Base-by-base conservation (phyloP, 2,329 filamentous ascomycete genomes). In the Berkeleyomyces rouxiae region DNA sequence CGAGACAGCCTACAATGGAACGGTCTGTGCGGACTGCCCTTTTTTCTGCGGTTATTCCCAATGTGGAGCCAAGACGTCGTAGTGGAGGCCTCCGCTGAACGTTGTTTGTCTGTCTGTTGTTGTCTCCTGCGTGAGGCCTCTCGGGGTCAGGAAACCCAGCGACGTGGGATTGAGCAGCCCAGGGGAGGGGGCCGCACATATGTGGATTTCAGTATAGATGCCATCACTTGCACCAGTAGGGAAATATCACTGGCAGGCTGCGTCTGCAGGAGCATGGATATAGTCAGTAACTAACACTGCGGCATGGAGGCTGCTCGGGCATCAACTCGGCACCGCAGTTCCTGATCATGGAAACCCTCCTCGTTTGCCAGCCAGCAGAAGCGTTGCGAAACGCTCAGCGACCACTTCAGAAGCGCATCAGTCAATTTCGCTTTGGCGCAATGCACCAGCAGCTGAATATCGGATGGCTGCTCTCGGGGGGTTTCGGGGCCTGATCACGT, bases 61-160 rank as follows among this genome's bases (percentile, higher is more conserved):
- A 23, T 53, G 7, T 33, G 33, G 9, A 23, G 55, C 46, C 59
- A 66, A 66, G 33, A 70, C 62, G 7, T 44, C 0, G 69, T 69
- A 11, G 68, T 70, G 61, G 69, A 70, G 44, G 67, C 67, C 7
- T 70, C 70, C 59, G 68, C 67, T 61, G 62, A 11, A 13, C 11
- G 46, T 10, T 16, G n/a, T 49, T 49, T 49, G 46, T 49, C 16
- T 33, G 13, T 37, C 49, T n/a, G 23, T 53, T 36, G 49, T 53
- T 53, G n/a, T 53, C 33, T 53, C 3, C 33, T 53, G 49, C 11
- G 9, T n/a, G 49, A 53, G 49, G 49, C 49, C 49, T 53, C 49
- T 53, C 31, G 33, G 23, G 31, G 36, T 53, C 33, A 53, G 33
- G 49, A 53, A 53, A 53, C 46, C 11, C 49, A 53, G 23, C 31